Base-by-base conservation (phyloP, 805 yeast species). In the Myxozyma neglecta region DNA sequence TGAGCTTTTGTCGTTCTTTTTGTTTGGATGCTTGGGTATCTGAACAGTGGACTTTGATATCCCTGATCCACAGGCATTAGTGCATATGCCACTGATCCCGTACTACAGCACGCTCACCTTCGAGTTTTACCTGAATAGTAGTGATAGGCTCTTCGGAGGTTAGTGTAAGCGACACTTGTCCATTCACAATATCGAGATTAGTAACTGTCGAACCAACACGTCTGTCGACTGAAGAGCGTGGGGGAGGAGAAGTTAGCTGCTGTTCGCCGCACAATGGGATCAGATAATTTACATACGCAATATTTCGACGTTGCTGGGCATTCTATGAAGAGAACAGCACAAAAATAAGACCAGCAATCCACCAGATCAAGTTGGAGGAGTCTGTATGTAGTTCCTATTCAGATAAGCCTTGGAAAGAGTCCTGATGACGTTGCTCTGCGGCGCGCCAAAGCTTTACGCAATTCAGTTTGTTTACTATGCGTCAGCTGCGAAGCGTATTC, bases 101-200 rank as follows among this genome's bases (percentile, higher is more conserved):
- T 7, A 46, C n/a, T 16, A 16, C 36, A 16, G 29, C 24, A 37
- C n/a, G 16, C 35, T 18, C 29, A 56, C 75, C 75, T 54, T 73
- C 75, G 58, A 73, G 56, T 59, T 73, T 73, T 55, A 72, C 69
- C 32, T 61, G 65, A 29, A 73, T 70, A 35, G 59, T 56, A 45
- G 70, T 68, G 54, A 73, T 53, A 8, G 73, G 60, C 53, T 69
- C 71, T 42, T 70, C 72, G 18, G 66, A 59, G 16, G 43, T 40
- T 50, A 73, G 55, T 9, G 59, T 50, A 50, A 73, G 53, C 16
- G 45, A 51, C 16, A 72, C 70, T 14, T 55, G 64, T 32, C 75
- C 75, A 16, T 51, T 42, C 43, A 73, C 63, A 10, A 59, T 57
- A 53, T 73, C 75, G 14, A 64, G 58, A 50, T 60, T 64, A 8